phyloP scores from a whole-genome alignment of 2,329 filamentous ascomycete genomes.

The Sporothrix inflata region DNA sequence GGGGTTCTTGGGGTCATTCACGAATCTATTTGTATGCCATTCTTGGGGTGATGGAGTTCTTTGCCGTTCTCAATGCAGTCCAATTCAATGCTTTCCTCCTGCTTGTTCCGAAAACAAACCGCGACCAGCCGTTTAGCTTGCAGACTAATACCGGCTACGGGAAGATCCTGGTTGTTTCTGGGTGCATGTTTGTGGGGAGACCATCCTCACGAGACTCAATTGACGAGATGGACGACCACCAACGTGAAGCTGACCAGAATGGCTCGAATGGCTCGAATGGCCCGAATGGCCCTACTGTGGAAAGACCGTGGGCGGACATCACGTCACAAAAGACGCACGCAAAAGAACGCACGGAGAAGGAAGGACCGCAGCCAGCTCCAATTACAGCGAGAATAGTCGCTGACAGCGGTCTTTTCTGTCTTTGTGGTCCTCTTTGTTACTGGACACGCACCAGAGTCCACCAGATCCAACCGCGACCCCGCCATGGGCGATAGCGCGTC shows the following conservation, averaged over 20 bases:
- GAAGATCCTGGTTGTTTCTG: not conserved
- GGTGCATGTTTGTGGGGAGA: not conserved
- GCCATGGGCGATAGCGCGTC: conserved; percentile 4
- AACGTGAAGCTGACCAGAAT: not conserved
- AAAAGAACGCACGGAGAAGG: not conserved
- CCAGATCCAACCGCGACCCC: not conserved
- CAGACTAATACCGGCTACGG: conserved; percentile 12
- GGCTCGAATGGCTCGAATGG: not conserved
- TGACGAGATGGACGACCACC: not conserved
- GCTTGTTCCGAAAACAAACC: conserved; percentile 21
- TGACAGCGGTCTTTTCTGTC: not conserved
- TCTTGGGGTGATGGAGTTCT: not conserved
- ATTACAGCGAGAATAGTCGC: conserved; percentile 19
- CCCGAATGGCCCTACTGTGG: not conserved
- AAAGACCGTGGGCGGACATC: not conserved
- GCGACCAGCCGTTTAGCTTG: not conserved
- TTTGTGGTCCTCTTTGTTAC: not conserved
- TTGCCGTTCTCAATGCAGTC: not conserved
- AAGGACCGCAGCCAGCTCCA: not conserved
- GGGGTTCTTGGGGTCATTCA: not conserved
- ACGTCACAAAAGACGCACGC: not conserved
- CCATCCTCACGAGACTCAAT: not conserved
- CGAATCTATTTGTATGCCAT: not conserved
- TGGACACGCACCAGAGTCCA: not conserved
- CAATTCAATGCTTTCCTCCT: not conserved